Base-by-base conservation (phyloP, 2,329 filamentous ascomycete genomes). In the Sphaerulina populicola region DNA sequence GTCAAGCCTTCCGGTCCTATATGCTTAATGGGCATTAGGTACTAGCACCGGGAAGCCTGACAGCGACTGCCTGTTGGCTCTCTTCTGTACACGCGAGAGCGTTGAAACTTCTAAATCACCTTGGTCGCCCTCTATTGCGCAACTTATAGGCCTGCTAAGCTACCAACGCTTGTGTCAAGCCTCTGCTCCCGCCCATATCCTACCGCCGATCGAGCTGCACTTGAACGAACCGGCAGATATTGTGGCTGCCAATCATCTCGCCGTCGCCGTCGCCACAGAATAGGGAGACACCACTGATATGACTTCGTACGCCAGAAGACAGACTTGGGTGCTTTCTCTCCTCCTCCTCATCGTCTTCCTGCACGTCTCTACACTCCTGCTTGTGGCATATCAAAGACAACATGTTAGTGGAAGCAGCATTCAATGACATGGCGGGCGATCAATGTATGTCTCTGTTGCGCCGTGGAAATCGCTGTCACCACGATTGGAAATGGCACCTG, bases 261-360 rank as follows among this genome's bases (percentile, higher is more conserved):
- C 14, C 27, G n/a, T 40, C 15, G n/a, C n/a, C n/a, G n/a, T n/a
- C 44, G 14, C 6, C 15, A 7, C 18, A 27, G 21, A 31, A 31
- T 30, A 39, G 45, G 30, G 45, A 41, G 18, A 21, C n/a, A 31
- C 23, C 38, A 18, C 29, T 8, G 27, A 31, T 18, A 49, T 49
- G 46, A 39, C 46, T 35, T 49, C 46, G 15, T 49, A 49, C 39
- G 46, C 39, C 15, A 21, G 27, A 7, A 30, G 31, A 43, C 46
- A 49, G 35, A 37, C 37, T 7, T 38, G 39, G 9, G 39, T 49
- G 4, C 39, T 49, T 2, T 49, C 38, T 12, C 30, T 49, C 4
- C 29, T 49, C 10, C 46, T 49, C 29, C 46, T 49, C n/a, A 49
- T 49, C 27, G 39, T 49, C 4, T 43, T 43, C 21, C 12, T 43